Evolutionary conservation across 2,329 filamentous ascomycete genomes (phyloP).

Genomic region (Apiospora pterosperma): DNA sequence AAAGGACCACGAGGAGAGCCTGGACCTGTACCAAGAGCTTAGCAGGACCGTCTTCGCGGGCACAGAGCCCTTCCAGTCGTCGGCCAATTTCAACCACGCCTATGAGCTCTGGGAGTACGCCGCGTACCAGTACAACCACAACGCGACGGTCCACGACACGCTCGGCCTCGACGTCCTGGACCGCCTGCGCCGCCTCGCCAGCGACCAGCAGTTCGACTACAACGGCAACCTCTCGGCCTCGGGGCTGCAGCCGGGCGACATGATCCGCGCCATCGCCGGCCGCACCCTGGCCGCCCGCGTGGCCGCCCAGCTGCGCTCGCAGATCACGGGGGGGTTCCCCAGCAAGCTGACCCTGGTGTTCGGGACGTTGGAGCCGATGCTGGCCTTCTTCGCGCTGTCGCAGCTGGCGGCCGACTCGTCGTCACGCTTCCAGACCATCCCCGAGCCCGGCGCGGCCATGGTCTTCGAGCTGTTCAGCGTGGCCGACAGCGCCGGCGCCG

Average conservation of each 20-base stretch:
- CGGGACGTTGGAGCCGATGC: slow-evolving; percentile 50
- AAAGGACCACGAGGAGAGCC: slow-evolving; percentile 19
- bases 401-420: slow-evolving; percentile 46
- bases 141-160: slow-evolving; percentile 35
- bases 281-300: slow-evolving; percentile 47
- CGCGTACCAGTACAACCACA: slow-evolving; percentile 50
- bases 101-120: slow-evolving; percentile 54
- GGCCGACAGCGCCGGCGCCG: slow-evolving; percentile 19
- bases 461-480: slow-evolving; percentile 63
- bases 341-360: slow-evolving; percentile 52
- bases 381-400: slow-evolving; percentile 51
- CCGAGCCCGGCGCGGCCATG: slow-evolving; percentile 72
- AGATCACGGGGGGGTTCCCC: slow-evolving; percentile 34
- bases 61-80: slow-evolving; percentile 24
- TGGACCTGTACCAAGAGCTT: slow-evolving; percentile 40
- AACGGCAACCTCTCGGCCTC: slow-evolving; percentile 59
- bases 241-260: slow-evolving; percentile 31
- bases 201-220: slow-evolving; percentile 58
- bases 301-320: slow-evolving; percentile 37
- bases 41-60: slow-evolving; percentile 35
- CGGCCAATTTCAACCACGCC: slow-evolving; percentile 46
- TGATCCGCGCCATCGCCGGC: slow-evolving; percentile 49
- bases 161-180: slow-evolving; percentile 43
- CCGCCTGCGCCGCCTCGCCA: slow-evolving; percentile 61
- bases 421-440: slow-evolving; percentile 45